Conservation (phyloP, 345 rosid species). For the Clausena lansium region DNA sequence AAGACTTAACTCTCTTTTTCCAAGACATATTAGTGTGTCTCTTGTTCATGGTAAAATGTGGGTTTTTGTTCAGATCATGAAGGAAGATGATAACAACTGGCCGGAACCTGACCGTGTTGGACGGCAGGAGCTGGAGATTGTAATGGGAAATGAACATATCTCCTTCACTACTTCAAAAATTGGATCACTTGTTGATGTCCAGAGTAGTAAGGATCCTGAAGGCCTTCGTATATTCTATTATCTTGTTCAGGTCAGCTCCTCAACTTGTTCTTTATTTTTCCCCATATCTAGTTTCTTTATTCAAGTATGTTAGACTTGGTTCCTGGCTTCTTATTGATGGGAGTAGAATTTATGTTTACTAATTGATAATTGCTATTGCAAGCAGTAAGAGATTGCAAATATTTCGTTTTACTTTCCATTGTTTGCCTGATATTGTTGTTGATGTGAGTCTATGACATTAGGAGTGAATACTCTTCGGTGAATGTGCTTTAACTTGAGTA, state of each 20-base stretch:
- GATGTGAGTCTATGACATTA: not conserved
- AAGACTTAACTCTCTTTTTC: not conserved
- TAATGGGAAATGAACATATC: constrained; percentile 96
- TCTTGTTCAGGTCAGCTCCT: constrained; percentile 85
- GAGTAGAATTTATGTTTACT: not conserved
- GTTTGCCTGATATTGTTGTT: not conserved
- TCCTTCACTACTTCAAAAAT: constrained; percentile 95
- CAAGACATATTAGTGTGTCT: not conserved
- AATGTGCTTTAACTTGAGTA: too few relatives aligned
- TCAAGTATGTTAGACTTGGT: not conserved
- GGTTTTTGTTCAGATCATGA: constrained; percentile 65
- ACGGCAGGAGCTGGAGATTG: constrained; percentile 95
- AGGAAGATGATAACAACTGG: constrained; percentile 98
- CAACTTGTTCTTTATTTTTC: constrained; percentile 4
- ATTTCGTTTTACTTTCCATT: not conserved
- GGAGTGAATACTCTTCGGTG: not conserved
- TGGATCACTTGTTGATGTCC: constrained; percentile 96
- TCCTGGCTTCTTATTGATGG: not conserved
- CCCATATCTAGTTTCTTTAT: not conserved
- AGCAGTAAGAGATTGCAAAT: not conserved
- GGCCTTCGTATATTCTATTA: constrained; percentile 98
- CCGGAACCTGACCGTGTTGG: constrained; percentile 99
- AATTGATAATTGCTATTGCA: not conserved
- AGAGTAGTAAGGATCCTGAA: constrained; percentile 94
- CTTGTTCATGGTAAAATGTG: not conserved